Percentiles rank a stretch among this genome's conserved stretches.
These are phyloP conservation scores for Rhodotorula paludigena DNA, from an alignment of 768 basidiomycete species.

Conservation along the genomic window DNA sequence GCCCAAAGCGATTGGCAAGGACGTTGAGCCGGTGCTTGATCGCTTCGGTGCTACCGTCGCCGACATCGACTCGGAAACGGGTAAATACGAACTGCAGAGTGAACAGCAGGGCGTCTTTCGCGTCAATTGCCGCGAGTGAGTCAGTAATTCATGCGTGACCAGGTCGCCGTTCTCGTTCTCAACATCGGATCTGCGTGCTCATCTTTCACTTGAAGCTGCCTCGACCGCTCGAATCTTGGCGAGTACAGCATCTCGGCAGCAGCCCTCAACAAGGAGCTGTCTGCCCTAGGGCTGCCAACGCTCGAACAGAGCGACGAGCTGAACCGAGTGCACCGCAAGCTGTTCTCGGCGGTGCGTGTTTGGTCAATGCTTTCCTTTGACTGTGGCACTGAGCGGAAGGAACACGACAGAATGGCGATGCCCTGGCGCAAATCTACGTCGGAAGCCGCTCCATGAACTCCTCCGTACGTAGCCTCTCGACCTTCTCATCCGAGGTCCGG, in stretches of 20 bases:
- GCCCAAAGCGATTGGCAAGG: constrained; percentile 67
- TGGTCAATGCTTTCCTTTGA: background rate
- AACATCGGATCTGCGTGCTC: no score
- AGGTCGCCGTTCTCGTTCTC: no score
- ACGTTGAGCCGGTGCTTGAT: constrained; percentile 54
- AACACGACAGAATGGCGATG: background rate
- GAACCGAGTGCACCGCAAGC: background rate
- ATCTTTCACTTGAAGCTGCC: constrained; percentile 50
- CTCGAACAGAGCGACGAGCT: background rate
- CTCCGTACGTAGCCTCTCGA: background rate
- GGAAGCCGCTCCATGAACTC: constrained; percentile 4
- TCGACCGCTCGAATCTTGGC: constrained; percentile 92
- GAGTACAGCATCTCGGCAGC: constrained; percentile 54
- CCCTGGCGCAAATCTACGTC: constrained; percentile 3
- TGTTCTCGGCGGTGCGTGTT: constrained; percentile 2
- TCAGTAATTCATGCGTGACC: no score
- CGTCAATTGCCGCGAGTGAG: constrained; percentile 73
- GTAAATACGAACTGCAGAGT: constrained; percentile 56
- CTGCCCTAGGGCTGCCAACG: background rate
- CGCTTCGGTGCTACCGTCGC: constrained; percentile 2
- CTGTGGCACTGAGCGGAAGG: background rate
- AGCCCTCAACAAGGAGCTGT: background rate
- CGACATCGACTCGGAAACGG: background rate
- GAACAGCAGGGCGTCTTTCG: constrained; percentile 81
- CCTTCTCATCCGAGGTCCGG: background rate